These are phyloP conservation scores for Apocynum venetum DNA, from an alignment of 257 asterid species.

Conservation along the genomic window DNA sequence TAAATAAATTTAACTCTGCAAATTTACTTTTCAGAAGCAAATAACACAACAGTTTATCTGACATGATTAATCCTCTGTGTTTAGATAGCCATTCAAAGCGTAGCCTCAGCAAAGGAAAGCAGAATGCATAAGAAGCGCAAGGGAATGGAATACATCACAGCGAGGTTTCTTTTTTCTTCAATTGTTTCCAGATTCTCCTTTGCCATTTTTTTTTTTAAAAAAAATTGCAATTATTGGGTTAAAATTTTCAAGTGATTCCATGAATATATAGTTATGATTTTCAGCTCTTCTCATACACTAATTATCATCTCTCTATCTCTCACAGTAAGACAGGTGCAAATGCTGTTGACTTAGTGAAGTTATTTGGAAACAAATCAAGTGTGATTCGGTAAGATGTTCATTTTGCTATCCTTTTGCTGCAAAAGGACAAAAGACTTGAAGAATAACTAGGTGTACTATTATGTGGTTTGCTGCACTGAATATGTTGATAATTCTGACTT, in stretches of 20 bases:
- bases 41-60: not conserved
- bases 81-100: conserved; percentile 85
- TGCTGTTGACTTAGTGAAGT: conserved; percentile 81
- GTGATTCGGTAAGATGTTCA: conserved; percentile 52
- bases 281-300: conserved; percentile 11
- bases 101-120: conserved; percentile 88
- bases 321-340: conserved; percentile 69
- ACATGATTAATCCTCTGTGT: conserved; percentile 15
- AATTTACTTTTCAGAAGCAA: not conserved
- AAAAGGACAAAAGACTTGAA: not conserved
- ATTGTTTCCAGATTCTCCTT: conserved; percentile 3
- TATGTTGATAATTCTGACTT: not conserved
- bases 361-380: conserved; percentile 71
- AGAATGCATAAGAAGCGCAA: conserved; percentile 79
- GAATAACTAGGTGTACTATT: not conserved
- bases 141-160: conserved; percentile 57
- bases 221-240: not conserved
- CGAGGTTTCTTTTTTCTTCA: conserved; percentile 40
- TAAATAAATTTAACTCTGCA: not conserved
- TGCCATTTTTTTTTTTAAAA: not conserved
- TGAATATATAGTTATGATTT: conserved; percentile 1
- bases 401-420: not conserved
- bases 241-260: conserved; percentile 1
- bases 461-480: not conserved
- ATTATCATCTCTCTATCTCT: conserved; percentile 7